A percentile compares a stretch with the other conserved stretches of the same genome.
phyloP scores from a whole-genome alignment of 106 monocot species.

The Dactylorhiza incarnata region DNA sequence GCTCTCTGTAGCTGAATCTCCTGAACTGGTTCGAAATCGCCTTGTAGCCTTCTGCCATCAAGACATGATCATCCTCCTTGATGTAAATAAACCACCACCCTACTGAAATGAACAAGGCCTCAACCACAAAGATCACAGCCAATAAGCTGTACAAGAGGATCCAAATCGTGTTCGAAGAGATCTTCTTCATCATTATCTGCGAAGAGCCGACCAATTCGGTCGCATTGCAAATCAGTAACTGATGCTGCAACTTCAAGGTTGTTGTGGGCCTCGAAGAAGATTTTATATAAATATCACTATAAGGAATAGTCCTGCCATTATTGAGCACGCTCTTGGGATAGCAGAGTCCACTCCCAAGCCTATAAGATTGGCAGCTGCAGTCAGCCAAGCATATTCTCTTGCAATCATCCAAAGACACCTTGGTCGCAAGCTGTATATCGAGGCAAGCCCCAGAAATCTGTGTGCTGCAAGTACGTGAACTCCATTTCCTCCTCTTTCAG shows the following conservation, averaged over 20 bases:
- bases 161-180: slow-evolving; percentile 9
- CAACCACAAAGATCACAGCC: slow-evolving; percentile 28
- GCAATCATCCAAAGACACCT: slow-evolving; percentile 20
- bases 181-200: background rate
- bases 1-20: slow-evolving; percentile 43
- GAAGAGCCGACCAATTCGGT: slow-evolving; percentile 1
- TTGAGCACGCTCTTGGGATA: slow-evolving; percentile 29
- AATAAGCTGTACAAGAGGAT: slow-evolving; percentile 31
- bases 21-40: slow-evolving; percentile 44
- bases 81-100: slow-evolving; percentile 56
- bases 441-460: slow-evolving; percentile 54
- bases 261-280: background rate
- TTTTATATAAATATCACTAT: slow-evolving; percentile 36
- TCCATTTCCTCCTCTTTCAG: background rate
- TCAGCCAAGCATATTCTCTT: slow-evolving; percentile 25
- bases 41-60: slow-evolving; percentile 43
- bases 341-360: slow-evolving; percentile 23
- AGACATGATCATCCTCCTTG: background rate
- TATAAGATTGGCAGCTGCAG: slow-evolving; percentile 38
- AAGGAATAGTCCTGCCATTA: slow-evolving; percentile 29
- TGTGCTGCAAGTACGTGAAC: slow-evolving; percentile 19
- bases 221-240: slow-evolving; percentile 11
- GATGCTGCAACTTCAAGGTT: background rate
- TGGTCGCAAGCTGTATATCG: slow-evolving; percentile 17
- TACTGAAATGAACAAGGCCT: slow-evolving; percentile 23